Conservation (phyloP, 345 rosid genomes). For the Eucalyptus victrix region DNA sequence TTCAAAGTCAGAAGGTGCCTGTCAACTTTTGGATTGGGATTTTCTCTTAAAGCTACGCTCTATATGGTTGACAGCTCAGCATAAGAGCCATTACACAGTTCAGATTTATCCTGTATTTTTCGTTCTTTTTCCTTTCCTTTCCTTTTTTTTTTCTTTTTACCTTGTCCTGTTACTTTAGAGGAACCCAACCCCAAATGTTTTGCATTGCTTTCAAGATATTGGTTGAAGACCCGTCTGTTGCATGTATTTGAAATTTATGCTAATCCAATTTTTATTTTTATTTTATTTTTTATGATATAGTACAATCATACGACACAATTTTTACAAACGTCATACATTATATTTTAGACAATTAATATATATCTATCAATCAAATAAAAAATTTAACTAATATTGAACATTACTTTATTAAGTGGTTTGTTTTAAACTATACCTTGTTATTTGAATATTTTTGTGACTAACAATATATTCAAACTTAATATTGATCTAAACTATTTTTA, state of each 20-base stretch:
- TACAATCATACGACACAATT: neutral
- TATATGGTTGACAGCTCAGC: too few relatives aligned
- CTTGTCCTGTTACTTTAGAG: neutral
- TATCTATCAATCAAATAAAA: neutral
- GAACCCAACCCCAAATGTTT: neutral
- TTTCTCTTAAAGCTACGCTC: neutral
- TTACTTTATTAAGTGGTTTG: neutral
- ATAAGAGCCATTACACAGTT: too few relatives aligned
- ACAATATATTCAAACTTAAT: neutral
- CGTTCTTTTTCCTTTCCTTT: rapidly evolving
- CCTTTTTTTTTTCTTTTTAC: neutral
- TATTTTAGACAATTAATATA: too few relatives aligned
- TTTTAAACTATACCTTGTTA: neutral
- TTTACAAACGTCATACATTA: neutral
- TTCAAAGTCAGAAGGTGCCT: neutral
- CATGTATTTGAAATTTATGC: neutral
- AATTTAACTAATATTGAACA: neutral
- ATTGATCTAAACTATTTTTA: neutral
- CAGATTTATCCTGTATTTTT: rapidly evolving
- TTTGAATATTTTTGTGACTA: too few relatives aligned
- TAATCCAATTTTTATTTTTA: rapidly evolving
- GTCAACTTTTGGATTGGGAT: neutral
- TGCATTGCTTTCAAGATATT: neutral
- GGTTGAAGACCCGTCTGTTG: neutral
- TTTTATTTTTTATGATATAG: neutral